phyloP scores from a whole-genome alignment of 1,139 yeast genomes.

The Candida freyschussii region DNA sequence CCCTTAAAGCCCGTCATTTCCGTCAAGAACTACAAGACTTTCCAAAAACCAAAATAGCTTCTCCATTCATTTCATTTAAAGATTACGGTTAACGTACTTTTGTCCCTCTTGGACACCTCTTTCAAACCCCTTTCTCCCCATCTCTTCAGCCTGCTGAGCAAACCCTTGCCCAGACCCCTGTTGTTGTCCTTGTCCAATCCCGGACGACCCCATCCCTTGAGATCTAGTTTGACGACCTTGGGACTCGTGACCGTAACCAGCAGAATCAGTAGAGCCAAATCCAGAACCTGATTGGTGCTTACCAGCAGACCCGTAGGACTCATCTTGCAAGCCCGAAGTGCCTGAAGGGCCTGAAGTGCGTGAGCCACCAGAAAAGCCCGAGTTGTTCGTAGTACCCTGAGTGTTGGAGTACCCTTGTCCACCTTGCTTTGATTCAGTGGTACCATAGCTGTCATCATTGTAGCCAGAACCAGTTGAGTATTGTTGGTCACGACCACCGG shows the following conservation, averaged over 20 bases:
- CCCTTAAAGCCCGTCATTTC: no score
- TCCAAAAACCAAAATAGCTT: no score
- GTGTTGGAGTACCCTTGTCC: conserved; percentile 2
- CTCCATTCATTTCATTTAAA: no score
- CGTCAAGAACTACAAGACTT: no score
- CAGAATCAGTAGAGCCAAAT: conserved; percentile 7
- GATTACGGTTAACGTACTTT: conserved; percentile 24
- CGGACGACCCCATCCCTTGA: conserved; percentile 1
- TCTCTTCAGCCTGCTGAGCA: conserved; percentile 18
- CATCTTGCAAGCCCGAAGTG: conserved; percentile 6
- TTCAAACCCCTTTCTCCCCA: conserved; percentile 21
- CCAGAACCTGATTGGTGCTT: conserved; percentile 4
- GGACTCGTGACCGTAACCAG: conserved; percentile 4
- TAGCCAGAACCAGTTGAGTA: conserved; percentile 12
- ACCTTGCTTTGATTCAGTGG: conserved; percentile 1
- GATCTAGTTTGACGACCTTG: conserved; percentile 7
- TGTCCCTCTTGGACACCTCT: conserved; percentile 21
- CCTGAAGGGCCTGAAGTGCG: conserved; percentile 1
- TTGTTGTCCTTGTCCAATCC: no score
- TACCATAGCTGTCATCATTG: conserved; percentile 4
- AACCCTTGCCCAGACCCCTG: conserved; percentile 13
- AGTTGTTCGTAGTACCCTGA: no score
- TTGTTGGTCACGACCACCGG: conserved; percentile 18
- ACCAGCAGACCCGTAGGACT: conserved; percentile 2
- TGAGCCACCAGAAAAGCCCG: no score